A percentile compares a stretch with the other conserved stretches of the same genome.
These are phyloP conservation scores for Dictyostelium firmibasis DNA, from an alignment of 78 protist genomes.

Conservation along the genomic window DNA sequence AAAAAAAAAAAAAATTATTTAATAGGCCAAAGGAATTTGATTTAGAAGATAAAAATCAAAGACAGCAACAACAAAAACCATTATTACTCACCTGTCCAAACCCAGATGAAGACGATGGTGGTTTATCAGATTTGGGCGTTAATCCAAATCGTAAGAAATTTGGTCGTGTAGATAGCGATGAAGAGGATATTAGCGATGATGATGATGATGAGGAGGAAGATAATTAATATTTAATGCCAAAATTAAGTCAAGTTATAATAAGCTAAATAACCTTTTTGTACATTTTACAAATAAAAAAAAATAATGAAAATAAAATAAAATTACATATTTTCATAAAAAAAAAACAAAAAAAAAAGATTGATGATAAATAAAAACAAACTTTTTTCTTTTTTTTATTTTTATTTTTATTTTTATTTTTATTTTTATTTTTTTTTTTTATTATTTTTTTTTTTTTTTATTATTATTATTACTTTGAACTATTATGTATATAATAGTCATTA, in stretches of 20 bases:
- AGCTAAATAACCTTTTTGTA: not conserved
- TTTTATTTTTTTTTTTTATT: not conserved
- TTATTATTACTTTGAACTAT: not conserved
- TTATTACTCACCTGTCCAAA: not conserved
- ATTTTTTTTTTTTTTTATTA: not conserved
- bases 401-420: not conserved
- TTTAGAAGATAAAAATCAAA: constrained; percentile 14
- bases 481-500: not conserved
- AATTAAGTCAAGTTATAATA: not conserved
- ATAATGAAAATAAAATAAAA: not conserved
- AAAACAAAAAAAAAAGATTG: too few relatives aligned
- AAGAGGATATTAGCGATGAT: constrained; percentile 5
- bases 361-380: too few relatives aligned
- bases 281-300: not conserved
- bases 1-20: too few relatives aligned
- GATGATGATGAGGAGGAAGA: not conserved
- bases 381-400: too few relatives aligned
- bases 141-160: constrained; percentile 51
- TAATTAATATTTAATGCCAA: not conserved
- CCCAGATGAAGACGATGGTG: constrained; percentile 45
- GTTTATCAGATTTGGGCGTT: constrained; percentile 17
- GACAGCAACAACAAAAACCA: not conserved
- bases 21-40: constrained; percentile 70
- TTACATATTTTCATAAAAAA: not conserved
- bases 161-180: constrained; percentile 17